Percentiles rank a stretch among this genome's conserved stretches.
Evolutionary conservation across 805 yeast species (phyloP).

Genomic region (Groenewaldozyma tartarivorans): DNA sequence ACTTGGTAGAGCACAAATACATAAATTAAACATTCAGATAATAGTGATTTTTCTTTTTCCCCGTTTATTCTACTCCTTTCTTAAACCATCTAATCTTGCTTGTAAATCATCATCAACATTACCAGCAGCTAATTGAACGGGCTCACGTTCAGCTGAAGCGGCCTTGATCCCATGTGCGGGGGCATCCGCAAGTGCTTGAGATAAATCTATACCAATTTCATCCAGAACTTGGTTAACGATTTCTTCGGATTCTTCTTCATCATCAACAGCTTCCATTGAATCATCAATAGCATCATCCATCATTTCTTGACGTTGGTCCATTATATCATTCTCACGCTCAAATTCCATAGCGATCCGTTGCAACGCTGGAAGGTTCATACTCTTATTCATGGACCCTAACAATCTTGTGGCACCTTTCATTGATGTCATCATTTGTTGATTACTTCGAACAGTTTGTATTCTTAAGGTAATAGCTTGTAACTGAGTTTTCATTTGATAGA

Average conservation of each 20-base stretch:
- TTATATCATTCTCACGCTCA: conserved; percentile 85
- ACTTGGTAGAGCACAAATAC: conserved; percentile 23
- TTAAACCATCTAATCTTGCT: conserved; percentile 76
- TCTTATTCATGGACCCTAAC: conserved; percentile 76
- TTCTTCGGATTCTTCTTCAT: conserved; percentile 68
- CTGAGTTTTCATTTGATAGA: conserved; percentile 89
- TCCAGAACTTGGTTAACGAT: conserved; percentile 86
- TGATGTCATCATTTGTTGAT: conserved; percentile 89
- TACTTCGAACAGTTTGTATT: conserved; percentile 84
- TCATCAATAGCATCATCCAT: conserved; percentile 98
- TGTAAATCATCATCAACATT: conserved; percentile 77
- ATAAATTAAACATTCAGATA: conserved; percentile 3
- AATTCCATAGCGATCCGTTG: conserved; percentile 90
- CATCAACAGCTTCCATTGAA: conserved; percentile 85
- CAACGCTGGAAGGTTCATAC: conserved; percentile 84
- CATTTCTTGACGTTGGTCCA: conserved; percentile 98
- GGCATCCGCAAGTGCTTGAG: conserved; percentile 36
- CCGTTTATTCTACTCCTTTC: too few species aligned
- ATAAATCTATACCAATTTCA: conserved; percentile 87
- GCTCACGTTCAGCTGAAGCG: conserved; percentile 19
- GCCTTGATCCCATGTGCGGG: too few species aligned
- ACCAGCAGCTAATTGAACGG: conserved; percentile 37
- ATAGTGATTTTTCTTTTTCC: too few species aligned
- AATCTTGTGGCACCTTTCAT: conserved; percentile 81
- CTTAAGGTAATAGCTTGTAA: conserved; percentile 88